phyloP scores from a whole-genome alignment of 1,284 basidiomycete genomes.

The Sphagnurus paluster region DNA sequence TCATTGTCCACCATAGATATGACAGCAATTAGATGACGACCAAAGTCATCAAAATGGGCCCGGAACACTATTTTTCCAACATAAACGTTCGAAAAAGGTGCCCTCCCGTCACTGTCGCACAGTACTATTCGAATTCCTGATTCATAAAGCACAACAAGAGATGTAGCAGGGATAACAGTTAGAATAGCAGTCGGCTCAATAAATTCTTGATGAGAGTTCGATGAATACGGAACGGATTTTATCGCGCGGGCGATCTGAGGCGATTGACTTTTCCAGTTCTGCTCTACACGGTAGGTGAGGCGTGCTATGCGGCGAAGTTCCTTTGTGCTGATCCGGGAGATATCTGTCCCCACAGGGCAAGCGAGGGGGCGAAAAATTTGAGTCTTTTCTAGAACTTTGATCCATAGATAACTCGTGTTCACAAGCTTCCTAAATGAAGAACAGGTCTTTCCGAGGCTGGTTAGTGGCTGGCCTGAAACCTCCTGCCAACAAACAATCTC shows the following conservation, averaged over 20 bases:
- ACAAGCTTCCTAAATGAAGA: conserved; percentile 12
- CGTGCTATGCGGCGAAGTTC: conserved; percentile 14
- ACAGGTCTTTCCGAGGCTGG: conserved; percentile 12
- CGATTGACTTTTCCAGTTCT: conserved; percentile 15
- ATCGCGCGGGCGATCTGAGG: conserved; percentile 13
- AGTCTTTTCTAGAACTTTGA: conserved; percentile 13
- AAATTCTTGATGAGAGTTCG: not conserved
- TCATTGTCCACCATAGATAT: not conserved
- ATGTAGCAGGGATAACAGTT: conserved; percentile 17
- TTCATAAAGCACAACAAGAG: conserved; percentile 13
- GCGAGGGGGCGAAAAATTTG: conserved; percentile 7
- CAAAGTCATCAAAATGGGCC: conserved; percentile 15
- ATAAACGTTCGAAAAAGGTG: conserved; percentile 1
- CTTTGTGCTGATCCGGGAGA: conserved; percentile 10
- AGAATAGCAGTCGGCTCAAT: conserved; percentile 9
- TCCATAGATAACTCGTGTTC: conserved; percentile 17
- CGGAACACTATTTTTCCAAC: conserved; percentile 1
- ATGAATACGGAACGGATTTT: conserved; percentile 7
- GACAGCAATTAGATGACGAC: conserved; percentile 16
- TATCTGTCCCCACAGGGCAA: conserved; percentile 15
- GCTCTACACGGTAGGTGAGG: conserved; percentile 14
- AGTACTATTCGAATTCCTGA: conserved; percentile 3
- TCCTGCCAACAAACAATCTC: not conserved
- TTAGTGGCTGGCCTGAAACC: not conserved
- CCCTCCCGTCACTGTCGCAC: conserved; percentile 14